Evolutionary conservation across 1,139 yeast species (phyloP), one percentile per base, ranked within the genome.

Genomic region (Taiozyma sp.): DNA sequence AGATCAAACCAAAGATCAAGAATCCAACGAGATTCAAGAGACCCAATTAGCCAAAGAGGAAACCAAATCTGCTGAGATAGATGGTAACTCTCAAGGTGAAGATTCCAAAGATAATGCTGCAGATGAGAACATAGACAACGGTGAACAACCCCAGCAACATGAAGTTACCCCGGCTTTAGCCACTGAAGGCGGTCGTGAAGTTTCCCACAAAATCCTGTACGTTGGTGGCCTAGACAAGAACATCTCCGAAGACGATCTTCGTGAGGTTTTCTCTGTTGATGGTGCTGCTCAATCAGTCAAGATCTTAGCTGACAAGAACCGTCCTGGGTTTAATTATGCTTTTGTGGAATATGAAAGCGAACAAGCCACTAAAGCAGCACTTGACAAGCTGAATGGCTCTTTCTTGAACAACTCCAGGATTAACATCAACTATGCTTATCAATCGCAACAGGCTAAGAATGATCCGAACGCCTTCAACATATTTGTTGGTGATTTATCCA

Each of bases 401-500:
- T 55, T 63, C 5, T 63, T 86, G 46, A 79, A 79, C 57, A 76
- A 78, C 51, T 70, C 75, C 43, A 81, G 78, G 48, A 74, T 90
- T 56, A 80, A 75, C 57, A 80, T 90, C 63, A 87, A 88, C 60
- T 87, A 91, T 86, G 97, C 96, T 14, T 89, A 78, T 70, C 93
- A 87, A 67, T 81, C 91, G 41, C 84, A 84, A 60, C 83, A 80
- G 54, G 77, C 79, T 48, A 80, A 74, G 58, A 72, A 70, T 48
- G 72, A 66, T 59, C 78, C 75, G 40, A 80, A 78, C 42, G 80
- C 86, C 36, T 87, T 75, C 68, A 88, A 87, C 64, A 72, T 91
- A 48, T 91, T 90, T 67, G 92, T 91, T 24, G 97, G 97, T 50
- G 97, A 91, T 67, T 76, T 91, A 61, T 83, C 90, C 39, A 77